Percentiles rank a stretch among this genome's conserved stretches.
Evolutionary conservation across 805 yeast species (phyloP).

Genomic region (Candida pseudoglaebosa): DNA sequence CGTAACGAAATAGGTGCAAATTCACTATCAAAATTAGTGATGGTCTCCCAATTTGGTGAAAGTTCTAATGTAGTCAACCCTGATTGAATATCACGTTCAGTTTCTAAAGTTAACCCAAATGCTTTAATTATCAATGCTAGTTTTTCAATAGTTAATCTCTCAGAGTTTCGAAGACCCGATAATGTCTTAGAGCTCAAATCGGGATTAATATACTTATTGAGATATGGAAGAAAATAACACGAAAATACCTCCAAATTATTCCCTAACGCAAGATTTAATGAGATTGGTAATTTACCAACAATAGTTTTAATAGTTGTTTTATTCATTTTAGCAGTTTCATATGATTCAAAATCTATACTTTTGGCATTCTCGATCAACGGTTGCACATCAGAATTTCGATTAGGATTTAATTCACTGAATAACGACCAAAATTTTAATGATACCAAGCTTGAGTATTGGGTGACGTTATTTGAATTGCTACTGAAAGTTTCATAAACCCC

Average conservation of each 20-base stretch:
- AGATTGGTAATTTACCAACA: constrained; percentile 24
- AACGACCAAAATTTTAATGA: constrained; percentile 59
- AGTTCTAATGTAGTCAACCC: constrained; percentile 23
- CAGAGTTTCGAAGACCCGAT: constrained; percentile 22
- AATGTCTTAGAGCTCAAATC: constrained; percentile 20
- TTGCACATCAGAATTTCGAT: constrained; percentile 10
- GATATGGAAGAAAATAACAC: constrained; percentile 31
- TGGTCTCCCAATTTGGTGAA: constrained; percentile 34
- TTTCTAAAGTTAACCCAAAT: constrained; percentile 38
- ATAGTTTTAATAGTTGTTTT: constrained; percentile 28
- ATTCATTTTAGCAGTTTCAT: constrained; percentile 34
- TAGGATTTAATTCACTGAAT: constrained; percentile 57
- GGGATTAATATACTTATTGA: constrained; percentile 29
- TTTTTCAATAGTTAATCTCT: constrained; percentile 28
- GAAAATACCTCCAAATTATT: constrained; percentile 21
- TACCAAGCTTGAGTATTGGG: constrained; percentile 52
- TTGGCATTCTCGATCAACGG: constrained; percentile 29
- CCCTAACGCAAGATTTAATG: constrained; percentile 23
- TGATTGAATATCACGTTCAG: constrained; percentile 31
- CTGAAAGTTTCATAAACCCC: constrained; percentile 61
- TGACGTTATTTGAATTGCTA: constrained; percentile 31
- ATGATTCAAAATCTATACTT: constrained; percentile 34
- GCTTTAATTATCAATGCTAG: constrained; percentile 36
- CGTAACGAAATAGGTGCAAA: constrained; percentile 13
- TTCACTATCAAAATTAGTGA: constrained; percentile 22